Conservation (phyloP, 176 grass and related monocot species). For the Zea mays region DNA sequence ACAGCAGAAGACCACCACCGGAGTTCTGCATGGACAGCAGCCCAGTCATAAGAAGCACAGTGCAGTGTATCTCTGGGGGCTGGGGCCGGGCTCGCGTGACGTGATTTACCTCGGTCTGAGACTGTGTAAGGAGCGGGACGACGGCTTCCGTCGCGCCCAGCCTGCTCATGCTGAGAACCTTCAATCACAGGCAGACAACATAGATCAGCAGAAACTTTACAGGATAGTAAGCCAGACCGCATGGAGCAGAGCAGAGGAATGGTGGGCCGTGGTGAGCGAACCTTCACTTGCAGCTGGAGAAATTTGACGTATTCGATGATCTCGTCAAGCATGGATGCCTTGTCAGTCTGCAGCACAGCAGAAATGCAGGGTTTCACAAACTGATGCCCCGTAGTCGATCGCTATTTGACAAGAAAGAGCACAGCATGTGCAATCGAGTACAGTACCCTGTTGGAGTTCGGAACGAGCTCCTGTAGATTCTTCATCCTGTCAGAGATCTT, state of each 20-base stretch:
- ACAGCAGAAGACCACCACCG: slow-evolving; percentile 21
- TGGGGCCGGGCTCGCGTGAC: not conserved
- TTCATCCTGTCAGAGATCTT: slow-evolving; percentile 87
- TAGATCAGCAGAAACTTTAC: not conserved
- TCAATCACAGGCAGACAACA: not conserved
- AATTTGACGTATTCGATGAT: slow-evolving; percentile 87
- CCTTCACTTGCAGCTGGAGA: slow-evolving; percentile 85
- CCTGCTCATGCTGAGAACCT: slow-evolving; percentile 91
- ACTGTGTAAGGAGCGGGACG: slow-evolving; percentile 62
- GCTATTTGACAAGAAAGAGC: not conserved
- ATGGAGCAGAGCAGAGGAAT: not conserved
- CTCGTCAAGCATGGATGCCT: slow-evolving; percentile 83
- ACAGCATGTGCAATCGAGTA: not conserved
- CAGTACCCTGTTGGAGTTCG: slow-evolving; percentile 63
- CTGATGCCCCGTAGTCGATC: not conserved
- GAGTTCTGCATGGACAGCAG: slow-evolving; percentile 17
- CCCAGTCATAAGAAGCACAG: not conserved
- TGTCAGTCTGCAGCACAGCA: slow-evolving; percentile 58
- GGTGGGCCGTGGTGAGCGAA: not conserved
- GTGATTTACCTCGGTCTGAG: slow-evolving; percentile 50
- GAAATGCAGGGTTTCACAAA: slow-evolving; percentile 27
- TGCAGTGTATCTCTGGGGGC: no score
- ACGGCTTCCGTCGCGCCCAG: slow-evolving; percentile 66
- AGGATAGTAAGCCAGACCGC: not conserved
- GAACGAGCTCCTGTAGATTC: slow-evolving; percentile 69